These are phyloP conservation scores for Simplicillium aogashimaense DNA, from an alignment of 2,329 filamentous ascomycete species.

Conservation along the genomic window DNA sequence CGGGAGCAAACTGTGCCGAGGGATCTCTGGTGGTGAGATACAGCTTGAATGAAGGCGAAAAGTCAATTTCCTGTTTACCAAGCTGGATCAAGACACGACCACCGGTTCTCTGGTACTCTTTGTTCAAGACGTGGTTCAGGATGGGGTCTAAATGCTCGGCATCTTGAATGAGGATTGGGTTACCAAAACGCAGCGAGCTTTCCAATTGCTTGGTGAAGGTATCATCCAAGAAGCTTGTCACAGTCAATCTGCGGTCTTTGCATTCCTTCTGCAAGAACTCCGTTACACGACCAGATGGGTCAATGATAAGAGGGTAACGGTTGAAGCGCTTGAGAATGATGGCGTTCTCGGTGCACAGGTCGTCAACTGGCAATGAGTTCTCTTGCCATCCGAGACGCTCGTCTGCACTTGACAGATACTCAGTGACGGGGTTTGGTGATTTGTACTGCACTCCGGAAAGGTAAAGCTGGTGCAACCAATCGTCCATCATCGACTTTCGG, in stretches of 20 bases:
- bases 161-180: conserved; percentile 96
- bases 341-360: conserved; percentile 96
- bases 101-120: conserved; percentile 97
- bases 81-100: conserved; percentile 97
- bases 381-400: conserved; percentile 93
- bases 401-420: conserved; percentile 93
- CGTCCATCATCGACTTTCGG: conserved; percentile 93
- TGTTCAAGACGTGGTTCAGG: conserved; percentile 96
- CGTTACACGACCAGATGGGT: conserved; percentile 87
- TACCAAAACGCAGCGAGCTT: conserved; percentile 93
- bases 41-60: conserved; percentile 91
- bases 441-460: conserved; percentile 93
- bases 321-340: conserved; percentile 98
- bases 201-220: conserved; percentile 97
- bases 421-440: conserved; percentile 84
- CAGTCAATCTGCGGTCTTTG: conserved; percentile 84
- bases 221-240: conserved; percentile 96
- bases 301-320: conserved; percentile 94
- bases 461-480: conserved; percentile 89
- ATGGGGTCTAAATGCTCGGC: conserved; percentile 95
- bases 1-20: conserved; percentile 88
- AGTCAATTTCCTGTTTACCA: conserved; percentile 97
- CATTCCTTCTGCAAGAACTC: conserved; percentile 94
- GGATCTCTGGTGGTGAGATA: conserved; percentile 94
- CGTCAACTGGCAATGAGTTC: conserved; percentile 86